These are phyloP conservation scores for Hypoxylon rubiginosum DNA, from an alignment of 2,329 filamentous ascomycete species.

Conservation along the genomic window DNA sequence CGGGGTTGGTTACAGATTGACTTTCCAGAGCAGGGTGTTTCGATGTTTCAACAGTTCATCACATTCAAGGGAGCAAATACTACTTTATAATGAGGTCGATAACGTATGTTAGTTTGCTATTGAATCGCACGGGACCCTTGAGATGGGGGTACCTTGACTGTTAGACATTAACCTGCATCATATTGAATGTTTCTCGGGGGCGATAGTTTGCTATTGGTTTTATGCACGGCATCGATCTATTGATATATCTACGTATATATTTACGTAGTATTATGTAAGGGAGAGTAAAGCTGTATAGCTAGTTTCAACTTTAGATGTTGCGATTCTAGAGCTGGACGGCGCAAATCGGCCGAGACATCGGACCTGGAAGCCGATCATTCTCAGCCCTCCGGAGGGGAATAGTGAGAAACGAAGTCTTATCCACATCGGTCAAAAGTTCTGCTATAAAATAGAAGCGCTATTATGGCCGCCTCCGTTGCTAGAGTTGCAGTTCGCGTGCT, in stretches of 20 bases:
- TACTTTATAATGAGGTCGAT: not conserved
- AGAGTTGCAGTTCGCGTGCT: slow-evolving; percentile 11
- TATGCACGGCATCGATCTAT: not conserved
- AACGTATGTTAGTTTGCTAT: not conserved
- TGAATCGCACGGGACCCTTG: not conserved
- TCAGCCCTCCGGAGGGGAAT: not conserved
- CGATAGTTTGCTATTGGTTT: not conserved
- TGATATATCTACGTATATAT: no score
- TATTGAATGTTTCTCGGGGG: not conserved
- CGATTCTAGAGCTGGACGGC: not conserved
- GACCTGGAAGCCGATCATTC: not conserved
- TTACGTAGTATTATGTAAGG: slow-evolving; percentile 15
- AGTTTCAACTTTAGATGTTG: not conserved
- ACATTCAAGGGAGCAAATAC: slow-evolving; percentile 1
- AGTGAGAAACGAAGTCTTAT: slow-evolving; percentile 10
- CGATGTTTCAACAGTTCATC: not conserved
- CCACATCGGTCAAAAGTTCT: slow-evolving; percentile 28
- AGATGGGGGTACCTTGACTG: not conserved
- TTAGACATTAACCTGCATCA: not conserved
- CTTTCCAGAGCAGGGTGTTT: not conserved
- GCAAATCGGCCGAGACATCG: not conserved
- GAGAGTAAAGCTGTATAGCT: not conserved
- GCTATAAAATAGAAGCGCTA: not conserved
- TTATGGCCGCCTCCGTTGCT: slow-evolving; percentile 11
- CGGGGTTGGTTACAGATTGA: not conserved